Evolutionary conservation across 305 asterid genomes (phyloP), one percentile per base, ranked within the genome.

Genomic region (Solanum hybrid): DNA sequence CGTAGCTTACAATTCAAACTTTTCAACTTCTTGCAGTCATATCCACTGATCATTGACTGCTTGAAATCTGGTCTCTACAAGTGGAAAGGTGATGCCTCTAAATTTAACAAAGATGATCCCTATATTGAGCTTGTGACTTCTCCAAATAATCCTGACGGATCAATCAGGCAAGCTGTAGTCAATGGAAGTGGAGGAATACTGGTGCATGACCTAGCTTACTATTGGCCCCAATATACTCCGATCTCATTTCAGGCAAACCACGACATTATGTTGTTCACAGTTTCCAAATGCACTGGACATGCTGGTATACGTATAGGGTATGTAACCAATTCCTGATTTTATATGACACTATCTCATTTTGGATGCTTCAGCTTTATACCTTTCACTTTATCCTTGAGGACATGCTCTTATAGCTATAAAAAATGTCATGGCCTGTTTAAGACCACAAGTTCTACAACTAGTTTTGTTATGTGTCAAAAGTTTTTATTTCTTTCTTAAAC

Each of bases 111-210:
- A 89, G 92, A 91, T n/a, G 76, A 92, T 90, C 98, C 98, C 12
- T 97, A 95, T 79, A 94, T 96, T 51, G 99, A 97, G 90, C 94
- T 97, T 24, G 98, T 97, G 86, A 96, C 98, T 3, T 96, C 97
- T 51, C 99, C 99, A 18, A 97, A 96, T 93, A 97, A 97, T 89
- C 99, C 99, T 4, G 99, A 97, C 37, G 99, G 99, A 69, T 90
- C 94, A 20, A 89, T 93, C 20, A 95, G 99, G 86, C 91, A 92
- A 79, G 92, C 97, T 2, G 96, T 96, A 84, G 99, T 97, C 61
- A 94, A 95, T 87, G 92, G 92, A 51, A 82, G 90, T 12, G 90
- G 90, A 80, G 98, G 98, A 18, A 83, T 13, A 28, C 87, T 97
- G 51, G 92, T 97, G 73, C 98, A 97, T 79, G 99, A 97, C 91